Evolutionary conservation across 179 eudicot species (phyloP).

Genomic region (Vitellaria paradoxa): DNA sequence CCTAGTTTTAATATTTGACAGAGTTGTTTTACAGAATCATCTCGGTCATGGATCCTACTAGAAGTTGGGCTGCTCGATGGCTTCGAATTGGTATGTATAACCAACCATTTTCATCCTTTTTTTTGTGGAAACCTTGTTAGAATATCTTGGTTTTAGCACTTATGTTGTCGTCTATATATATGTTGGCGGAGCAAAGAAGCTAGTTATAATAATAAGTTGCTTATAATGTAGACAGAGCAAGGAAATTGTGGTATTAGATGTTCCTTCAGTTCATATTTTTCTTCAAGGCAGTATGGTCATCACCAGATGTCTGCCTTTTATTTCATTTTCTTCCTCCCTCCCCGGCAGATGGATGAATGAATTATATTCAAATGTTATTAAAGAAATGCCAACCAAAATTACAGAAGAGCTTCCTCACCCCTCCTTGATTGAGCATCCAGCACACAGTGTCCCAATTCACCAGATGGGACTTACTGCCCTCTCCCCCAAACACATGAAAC

Average conservation of each 20-base stretch:
- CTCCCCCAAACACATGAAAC: too few relatives aligned
- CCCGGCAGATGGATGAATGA: too few relatives aligned
- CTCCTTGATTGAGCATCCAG: too few relatives aligned
- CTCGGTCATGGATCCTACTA: constrained; percentile 89
- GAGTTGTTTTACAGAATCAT: constrained; percentile 46
- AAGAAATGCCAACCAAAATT: too few relatives aligned
- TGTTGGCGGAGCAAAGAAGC: too few relatives aligned
- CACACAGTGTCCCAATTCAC: too few relatives aligned
- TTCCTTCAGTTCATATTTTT: neutral
- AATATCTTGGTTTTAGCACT: neutral
- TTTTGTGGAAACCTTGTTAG: neutral
- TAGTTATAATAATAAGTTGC: neutral
- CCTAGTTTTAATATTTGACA: too few relatives aligned
- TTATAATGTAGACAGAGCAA: neutral
- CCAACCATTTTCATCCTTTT: neutral
- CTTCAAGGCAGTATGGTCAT: too few relatives aligned
- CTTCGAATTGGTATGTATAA: constrained; percentile 70
- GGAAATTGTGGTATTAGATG: neutral
- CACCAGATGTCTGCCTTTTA: neutral
- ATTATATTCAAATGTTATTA: too few relatives aligned
- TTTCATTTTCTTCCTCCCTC: neutral
- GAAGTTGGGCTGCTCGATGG: constrained; percentile 99
- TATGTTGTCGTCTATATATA: too few relatives aligned
- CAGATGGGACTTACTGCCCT: too few relatives aligned
- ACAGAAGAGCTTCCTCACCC: too few relatives aligned